A percentile compares a stretch with the other conserved stretches of the same genome.
These are phyloP conservation scores for Coemansia sp. DNA, from an alignment of 192 early-diverging fungal genomes.

Conservation along the genomic window DNA sequence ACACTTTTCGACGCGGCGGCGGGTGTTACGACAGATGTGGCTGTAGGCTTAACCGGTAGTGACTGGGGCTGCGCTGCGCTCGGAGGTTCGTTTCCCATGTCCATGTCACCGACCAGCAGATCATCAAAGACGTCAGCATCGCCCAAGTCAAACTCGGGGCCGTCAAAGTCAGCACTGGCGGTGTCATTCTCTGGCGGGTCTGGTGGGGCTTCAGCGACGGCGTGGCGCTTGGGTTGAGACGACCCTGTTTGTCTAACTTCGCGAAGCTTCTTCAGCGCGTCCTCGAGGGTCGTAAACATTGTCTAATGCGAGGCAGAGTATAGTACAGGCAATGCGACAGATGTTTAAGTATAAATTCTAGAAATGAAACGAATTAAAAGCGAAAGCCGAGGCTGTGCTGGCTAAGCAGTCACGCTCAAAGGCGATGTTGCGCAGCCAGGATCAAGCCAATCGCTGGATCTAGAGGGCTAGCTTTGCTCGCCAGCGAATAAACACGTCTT, in stretches of 20 bases:
- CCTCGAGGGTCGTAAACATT: constrained; percentile 35
- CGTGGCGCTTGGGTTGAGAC: constrained; percentile 24
- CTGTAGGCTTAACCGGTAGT: background rate
- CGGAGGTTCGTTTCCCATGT: background rate
- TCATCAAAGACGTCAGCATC: constrained; percentile 28
- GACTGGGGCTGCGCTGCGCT: background rate
- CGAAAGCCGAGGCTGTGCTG: background rate
- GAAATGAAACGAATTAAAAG: background rate
- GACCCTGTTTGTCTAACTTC: constrained; percentile 20
- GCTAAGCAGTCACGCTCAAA: background rate
- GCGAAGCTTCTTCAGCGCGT: constrained; percentile 39
- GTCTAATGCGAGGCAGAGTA: background rate
- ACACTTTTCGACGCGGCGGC: background rate
- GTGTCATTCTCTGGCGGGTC: background rate
- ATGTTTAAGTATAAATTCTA: background rate
- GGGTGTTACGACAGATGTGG: background rate
- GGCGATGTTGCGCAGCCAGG: background rate
- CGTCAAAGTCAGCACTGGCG: constrained; percentile 8
- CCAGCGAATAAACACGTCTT: constrained; percentile 32
- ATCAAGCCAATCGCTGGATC: background rate
- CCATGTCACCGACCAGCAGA: constrained; percentile 6
- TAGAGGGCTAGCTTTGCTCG: background rate
- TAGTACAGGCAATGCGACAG: background rate
- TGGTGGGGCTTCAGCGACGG: background rate
- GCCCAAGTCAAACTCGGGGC: constrained; percentile 24